A percentile compares a stretch with the other conserved stretches of the same genome.
These are phyloP conservation scores for Paraphaeosphaeria sporulosa DNA, from an alignment of 2,329 filamentous ascomycete genomes.

Conservation along the genomic window DNA sequence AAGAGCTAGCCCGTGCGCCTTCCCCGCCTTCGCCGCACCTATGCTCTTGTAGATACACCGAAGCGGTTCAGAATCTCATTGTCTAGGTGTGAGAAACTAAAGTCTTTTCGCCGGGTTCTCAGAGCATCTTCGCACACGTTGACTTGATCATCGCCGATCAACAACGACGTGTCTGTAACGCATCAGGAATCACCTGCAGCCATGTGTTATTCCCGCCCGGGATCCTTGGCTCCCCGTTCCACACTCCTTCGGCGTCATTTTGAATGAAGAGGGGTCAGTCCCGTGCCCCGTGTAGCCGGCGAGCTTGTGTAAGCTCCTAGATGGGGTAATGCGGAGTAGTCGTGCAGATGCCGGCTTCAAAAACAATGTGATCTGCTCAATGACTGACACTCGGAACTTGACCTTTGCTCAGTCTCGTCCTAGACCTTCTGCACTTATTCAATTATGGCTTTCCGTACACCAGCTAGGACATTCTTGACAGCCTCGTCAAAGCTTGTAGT, in stretches of 20 bases:
- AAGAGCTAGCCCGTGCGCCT: conserved; percentile 27
- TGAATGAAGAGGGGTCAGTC: conserved; percentile 33
- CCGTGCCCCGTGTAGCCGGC: conserved; percentile 37
- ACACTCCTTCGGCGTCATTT: conserved; percentile 11
- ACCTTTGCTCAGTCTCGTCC: not conserved
- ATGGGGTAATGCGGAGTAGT: conserved; percentile 14
- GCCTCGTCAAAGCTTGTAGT: conserved; percentile 23
- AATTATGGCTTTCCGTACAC: conserved; percentile 34
- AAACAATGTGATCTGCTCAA: not conserved
- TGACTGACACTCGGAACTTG: conserved; percentile 1
- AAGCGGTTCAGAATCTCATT: too few relatives aligned
- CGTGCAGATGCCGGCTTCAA: conserved; percentile 9
- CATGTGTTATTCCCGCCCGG: conserved; percentile 18
- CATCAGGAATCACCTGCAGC: not conserved
- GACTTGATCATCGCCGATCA: not conserved
- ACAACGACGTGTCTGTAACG: not conserved
- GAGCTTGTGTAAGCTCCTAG: conserved; percentile 13
- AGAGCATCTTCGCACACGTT: not conserved
- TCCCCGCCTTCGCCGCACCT: conserved; percentile 21
- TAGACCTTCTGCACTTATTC: not conserved
- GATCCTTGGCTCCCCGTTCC: conserved; percentile 13
- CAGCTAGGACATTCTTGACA: conserved; percentile 30
- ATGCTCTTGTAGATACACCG: too few relatives aligned
- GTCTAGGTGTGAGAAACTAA: too few relatives aligned
- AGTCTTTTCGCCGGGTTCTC: not conserved